Evolutionary conservation across 2,329 filamentous ascomycete species (phyloP).

Genomic region (Plectosphaerella cucumerina): DNA sequence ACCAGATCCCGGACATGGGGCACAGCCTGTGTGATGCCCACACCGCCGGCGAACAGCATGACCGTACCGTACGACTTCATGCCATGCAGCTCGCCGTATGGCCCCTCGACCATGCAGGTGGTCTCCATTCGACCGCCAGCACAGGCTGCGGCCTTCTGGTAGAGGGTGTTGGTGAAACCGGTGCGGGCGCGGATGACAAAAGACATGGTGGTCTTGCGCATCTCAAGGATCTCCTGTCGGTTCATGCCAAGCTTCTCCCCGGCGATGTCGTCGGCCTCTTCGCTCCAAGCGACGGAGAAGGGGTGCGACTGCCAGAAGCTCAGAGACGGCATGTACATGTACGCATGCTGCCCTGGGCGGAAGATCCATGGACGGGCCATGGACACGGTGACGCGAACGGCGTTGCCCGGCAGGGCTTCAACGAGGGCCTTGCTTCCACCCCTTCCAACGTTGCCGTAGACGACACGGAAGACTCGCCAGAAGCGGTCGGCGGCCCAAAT

Average conservation of each 20-base stretch:
- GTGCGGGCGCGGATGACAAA: constrained; percentile 71
- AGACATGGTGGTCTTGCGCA: constrained; percentile 62
- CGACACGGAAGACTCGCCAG: constrained; percentile 53
- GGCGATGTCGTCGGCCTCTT: constrained; percentile 52
- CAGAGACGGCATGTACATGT: constrained; percentile 71
- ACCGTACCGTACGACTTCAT: constrained; percentile 74
- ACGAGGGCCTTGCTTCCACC: constrained; percentile 66
- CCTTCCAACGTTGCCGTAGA: constrained; percentile 62
- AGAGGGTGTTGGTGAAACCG: constrained; percentile 68
- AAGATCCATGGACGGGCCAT: constrained; percentile 76
- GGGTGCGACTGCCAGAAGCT: constrained; percentile 73
- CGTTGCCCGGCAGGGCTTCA: constrained; percentile 73
- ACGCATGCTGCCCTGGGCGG: constrained; percentile 72
- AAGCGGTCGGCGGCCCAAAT: constrained; percentile 65
- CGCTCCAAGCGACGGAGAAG: constrained; percentile 75
- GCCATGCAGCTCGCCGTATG: constrained; percentile 69
- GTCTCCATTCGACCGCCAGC: constrained; percentile 59
- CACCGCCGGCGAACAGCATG: constrained; percentile 74
- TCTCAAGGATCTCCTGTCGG: constrained; percentile 53
- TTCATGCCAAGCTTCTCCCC: constrained; percentile 55
- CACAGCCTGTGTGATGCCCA: constrained; percentile 77
- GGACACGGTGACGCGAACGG: constrained; percentile 67
- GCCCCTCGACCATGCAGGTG: constrained; percentile 68
- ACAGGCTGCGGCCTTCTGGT: constrained; percentile 59
- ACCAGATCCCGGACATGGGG: constrained; percentile 72